Evolutionary conservation across 2,329 filamentous ascomycete species (phyloP), one percentile per base, ranked within the genome.

Genomic region (Colletotrichum liaoningense): DNA sequence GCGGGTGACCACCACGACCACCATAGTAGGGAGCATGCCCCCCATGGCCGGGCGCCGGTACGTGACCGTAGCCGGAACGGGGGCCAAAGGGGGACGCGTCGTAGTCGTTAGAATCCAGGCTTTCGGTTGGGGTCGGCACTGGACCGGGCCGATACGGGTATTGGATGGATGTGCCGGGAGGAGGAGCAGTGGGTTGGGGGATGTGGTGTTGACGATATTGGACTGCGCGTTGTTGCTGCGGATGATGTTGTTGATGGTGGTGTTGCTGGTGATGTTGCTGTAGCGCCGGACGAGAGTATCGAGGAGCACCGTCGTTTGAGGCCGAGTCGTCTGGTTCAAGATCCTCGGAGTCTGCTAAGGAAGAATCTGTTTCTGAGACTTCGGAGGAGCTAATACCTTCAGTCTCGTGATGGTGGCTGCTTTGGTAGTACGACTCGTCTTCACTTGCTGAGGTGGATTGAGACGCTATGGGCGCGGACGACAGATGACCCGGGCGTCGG

Each of bases 51-150:
- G 66, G 28, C 46, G 70, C 69, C 33, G 69, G 70, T 52, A 67
- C 75, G 35, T 74, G 75, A 33, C 52, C 63, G 26, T 72, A 72
- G 14, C 68, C 72, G 42, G 68, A 62, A 14, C 52, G 74, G 33
- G 63, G 82, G 82, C 84, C 87, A 85, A 82, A 85, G 77, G 69
- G 60, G 35, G 78, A 81, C 4, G 6, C 14, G 22, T 64, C n/a
- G 79, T 88, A 92, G n/a, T 93, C 91, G 28, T 94, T 91, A 24
- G 86, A 86, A 80, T 93, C 92, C 85, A 89, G 86, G 80, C 88
- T 93, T 85, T 90, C 89, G 68, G 90, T 85, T 76, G 87, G 86
- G 75, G 85, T 85, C 76, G 88, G 88, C 77, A 82, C 81, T 72
- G 83, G 72, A 81, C 85, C 82, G 83, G 76, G 85, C 76, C 82